phyloP scores from a whole-genome alignment of 176 grass and related monocot genomes.

The Zoysia pacifica region DNA sequence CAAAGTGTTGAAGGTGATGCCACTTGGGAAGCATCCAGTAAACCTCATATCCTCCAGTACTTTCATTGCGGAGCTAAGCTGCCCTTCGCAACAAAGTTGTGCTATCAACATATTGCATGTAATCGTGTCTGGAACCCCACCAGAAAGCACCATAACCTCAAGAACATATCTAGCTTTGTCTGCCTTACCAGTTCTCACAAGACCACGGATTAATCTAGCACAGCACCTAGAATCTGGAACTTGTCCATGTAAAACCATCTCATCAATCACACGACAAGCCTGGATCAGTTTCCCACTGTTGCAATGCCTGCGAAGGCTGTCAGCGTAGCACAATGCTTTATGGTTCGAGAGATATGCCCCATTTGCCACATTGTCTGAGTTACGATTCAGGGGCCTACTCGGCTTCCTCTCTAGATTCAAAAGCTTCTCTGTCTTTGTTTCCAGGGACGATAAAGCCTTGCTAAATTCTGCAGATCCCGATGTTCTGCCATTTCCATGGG shows the following conservation, averaged over 20 bases:
- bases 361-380: constrained; percentile 13
- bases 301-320: constrained; percentile 51
- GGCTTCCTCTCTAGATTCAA: constrained; percentile 7
- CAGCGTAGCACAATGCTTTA: constrained; percentile 45
- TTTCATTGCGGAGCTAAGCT: constrained; percentile 52
- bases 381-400: constrained; percentile 11
- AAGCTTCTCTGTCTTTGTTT: constrained; percentile 19
- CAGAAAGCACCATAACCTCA: constrained; percentile 64
- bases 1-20: constrained; percentile 78
- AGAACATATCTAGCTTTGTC: constrained; percentile 58
- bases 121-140: constrained; percentile 68
- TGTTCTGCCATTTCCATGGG: constrained; percentile 3
- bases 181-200: constrained; percentile 55
- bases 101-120: constrained; percentile 76
- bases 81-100: constrained; percentile 48
- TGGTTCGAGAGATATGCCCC: constrained; percentile 38
- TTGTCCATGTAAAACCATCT: constrained; percentile 64
- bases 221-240: constrained; percentile 61
- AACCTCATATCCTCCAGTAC: constrained; percentile 60
- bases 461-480: neutral
- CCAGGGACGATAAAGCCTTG: constrained; percentile 2
- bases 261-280: constrained; percentile 60
- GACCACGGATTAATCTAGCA: constrained; percentile 58
- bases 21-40: constrained; percentile 54
- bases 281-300: constrained; percentile 65